These are phyloP conservation scores for Aspergillus diversus DNA, from an alignment of 495 filamentous ascomycete genomes.

Conservation along the genomic window DNA sequence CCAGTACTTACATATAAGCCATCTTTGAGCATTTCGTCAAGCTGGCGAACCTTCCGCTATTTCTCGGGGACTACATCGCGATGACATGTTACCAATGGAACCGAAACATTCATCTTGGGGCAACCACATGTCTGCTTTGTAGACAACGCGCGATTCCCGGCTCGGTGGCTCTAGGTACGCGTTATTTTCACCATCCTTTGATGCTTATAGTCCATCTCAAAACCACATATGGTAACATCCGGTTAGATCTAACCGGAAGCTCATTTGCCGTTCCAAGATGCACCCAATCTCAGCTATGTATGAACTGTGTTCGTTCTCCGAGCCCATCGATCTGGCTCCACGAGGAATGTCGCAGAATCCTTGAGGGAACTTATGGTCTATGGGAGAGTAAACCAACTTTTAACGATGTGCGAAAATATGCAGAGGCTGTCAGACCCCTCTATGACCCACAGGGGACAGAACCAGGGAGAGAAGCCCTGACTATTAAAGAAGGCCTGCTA, in stretches of 20 bases:
- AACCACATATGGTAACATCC: neutral
- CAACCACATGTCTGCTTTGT: conserved; percentile 6
- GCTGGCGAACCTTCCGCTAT: neutral
- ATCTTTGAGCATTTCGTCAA: neutral
- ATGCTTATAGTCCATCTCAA: neutral
- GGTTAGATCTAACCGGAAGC: conserved; percentile 2
- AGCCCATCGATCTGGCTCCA: conserved; percentile 14
- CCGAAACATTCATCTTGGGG: conserved; percentile 3
- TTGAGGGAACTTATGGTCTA: conserved; percentile 5
- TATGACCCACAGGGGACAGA: neutral
- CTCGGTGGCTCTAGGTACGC: neutral
- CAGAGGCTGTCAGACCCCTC: neutral
- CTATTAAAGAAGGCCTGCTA: conserved; percentile 8
- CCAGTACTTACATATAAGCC: neutral
- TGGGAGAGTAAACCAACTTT: neutral
- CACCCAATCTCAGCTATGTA: neutral
- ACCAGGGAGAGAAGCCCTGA: neutral
- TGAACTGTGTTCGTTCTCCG: neutral
- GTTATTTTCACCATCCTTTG: neutral
- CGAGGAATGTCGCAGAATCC: conserved; percentile 3
- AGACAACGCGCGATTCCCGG: neutral
- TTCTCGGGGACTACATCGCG: neutral
- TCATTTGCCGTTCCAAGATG: neutral
- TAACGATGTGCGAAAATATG: conserved; percentile 6
- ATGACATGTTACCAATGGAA: conserved; percentile 4